Conservation (phyloP, 164 flowering plant genomes). For the grape (Vitis vinifera) region DNA sequence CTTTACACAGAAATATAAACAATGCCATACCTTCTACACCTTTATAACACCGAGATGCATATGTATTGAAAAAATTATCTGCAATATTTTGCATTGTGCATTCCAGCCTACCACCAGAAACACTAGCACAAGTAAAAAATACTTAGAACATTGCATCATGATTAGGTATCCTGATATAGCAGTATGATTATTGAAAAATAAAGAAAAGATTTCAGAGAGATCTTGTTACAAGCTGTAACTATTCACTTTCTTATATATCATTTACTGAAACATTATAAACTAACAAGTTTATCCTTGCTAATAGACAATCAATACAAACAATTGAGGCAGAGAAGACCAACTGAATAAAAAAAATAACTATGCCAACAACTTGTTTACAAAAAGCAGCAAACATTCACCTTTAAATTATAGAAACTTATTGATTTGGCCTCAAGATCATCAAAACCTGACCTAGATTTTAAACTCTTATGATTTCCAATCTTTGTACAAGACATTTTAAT, state of each 20-base stretch:
- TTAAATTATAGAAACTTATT: too few species aligned
- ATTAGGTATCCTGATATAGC: background rate
- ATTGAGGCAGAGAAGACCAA: background rate
- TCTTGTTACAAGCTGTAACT: background rate
- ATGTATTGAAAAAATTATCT: conserved; percentile 69
- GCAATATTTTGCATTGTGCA: conserved; percentile 99
- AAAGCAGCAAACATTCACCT: too few species aligned
- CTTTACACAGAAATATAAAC: background rate
- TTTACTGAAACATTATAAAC: background rate
- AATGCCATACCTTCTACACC: conserved; percentile 66
- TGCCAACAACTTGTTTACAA: too few species aligned
- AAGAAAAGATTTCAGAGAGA: conserved; percentile 1
- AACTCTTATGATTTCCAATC: too few species aligned
- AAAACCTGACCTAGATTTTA: too few species aligned
- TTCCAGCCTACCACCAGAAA: conserved; percentile 88
- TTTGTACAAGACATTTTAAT: background rate
- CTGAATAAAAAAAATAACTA: background rate
- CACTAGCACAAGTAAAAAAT: conserved; percentile 41
- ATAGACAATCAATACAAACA: background rate
- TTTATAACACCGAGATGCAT: conserved; percentile 51
- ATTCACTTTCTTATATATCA: background rate
- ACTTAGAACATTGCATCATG: background rate
- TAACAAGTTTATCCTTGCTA: background rate
- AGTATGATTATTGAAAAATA: background rate
- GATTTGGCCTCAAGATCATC: too few species aligned